Base-by-base conservation (phyloP, 2,329 filamentous ascomycete genomes). In the Tolypocladium ophioglossoides region DNA sequence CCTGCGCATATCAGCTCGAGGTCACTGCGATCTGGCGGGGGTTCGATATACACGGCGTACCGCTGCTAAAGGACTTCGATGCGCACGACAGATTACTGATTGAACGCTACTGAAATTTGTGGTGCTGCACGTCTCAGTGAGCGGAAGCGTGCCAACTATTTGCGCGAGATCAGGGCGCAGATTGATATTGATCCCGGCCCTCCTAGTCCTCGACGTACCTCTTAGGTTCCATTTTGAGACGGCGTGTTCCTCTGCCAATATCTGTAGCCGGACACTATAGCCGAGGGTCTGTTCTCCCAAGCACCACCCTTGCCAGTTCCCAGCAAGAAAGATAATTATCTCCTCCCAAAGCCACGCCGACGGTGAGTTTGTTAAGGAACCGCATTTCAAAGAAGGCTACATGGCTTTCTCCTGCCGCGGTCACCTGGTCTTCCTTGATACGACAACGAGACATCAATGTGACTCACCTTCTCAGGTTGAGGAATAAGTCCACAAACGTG, bases 181-280 rank as follows among this genome's bases (percentile, higher is more conserved):
- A 47, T 6, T 30, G 14, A 47, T 30, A 10, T 47, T 24, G 24
- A 32, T 47, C 2, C 5, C 16, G 44, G 2, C 6, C 27, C 27
- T 6, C 6, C 27, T 27, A 6, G 27, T 34, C 32, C 2, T 8
- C 44, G 12, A 16, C 1, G 22, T 2, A 20, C 44, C 22, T 14
- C 27, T 12, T 27, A 24, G 44, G 44, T 47, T 30, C 44, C 20
- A 30, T 47, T 47, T 47, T 57, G 69, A 66, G 55, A 58, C 62
- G 4, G 60, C 64, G 24, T 47, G 22, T 47, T 32, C 44, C 44
- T 47, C 22, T 47, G 44, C 24, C 44, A 47, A 30, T 47, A 10
- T 47, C 24, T 47, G 27, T 24, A 47, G 18, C 27, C 16, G 9
- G 44, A 47, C 44, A 16, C 20, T 5, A 27, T 47, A 47, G 44